Evolutionary conservation across 495 filamentous ascomycete genomes (phyloP).

Genomic region (Penicillium crystallinum): DNA sequence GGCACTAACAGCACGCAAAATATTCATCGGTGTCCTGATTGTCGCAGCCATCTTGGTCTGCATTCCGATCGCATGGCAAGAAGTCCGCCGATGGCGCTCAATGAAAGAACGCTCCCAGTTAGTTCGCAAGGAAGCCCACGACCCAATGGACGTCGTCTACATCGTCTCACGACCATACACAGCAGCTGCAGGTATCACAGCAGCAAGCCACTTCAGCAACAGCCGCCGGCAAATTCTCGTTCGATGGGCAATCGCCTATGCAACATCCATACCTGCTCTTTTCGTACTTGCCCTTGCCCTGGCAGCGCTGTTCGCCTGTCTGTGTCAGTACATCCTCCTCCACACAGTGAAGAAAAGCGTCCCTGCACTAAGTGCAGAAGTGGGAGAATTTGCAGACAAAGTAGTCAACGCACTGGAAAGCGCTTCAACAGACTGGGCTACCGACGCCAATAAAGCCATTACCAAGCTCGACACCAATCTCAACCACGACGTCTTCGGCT

Average conservation of each 20-base stretch:
- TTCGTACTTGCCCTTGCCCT: slow-evolving; percentile 82
- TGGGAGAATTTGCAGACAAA: slow-evolving; percentile 75
- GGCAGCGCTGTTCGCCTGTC: slow-evolving; percentile 76
- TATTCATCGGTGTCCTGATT: slow-evolving; percentile 67
- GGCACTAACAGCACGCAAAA: slow-evolving; percentile 56
- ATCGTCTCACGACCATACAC: slow-evolving; percentile 77
- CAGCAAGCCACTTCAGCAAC: slow-evolving; percentile 63
- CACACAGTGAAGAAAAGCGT: slow-evolving; percentile 66
- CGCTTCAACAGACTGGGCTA: slow-evolving; percentile 72
- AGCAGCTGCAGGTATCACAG: slow-evolving; percentile 62
- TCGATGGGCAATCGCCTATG: slow-evolving; percentile 84
- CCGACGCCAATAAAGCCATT: slow-evolving; percentile 70
- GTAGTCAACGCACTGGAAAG: slow-evolving; percentile 68
- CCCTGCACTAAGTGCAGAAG: slow-evolving; percentile 67
- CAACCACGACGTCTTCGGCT: slow-evolving; percentile 81
- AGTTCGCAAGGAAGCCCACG: slow-evolving; percentile 58
- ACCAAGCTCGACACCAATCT: slow-evolving; percentile 60
- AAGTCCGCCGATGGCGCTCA: slow-evolving; percentile 71
- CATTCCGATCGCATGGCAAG: slow-evolving; percentile 70
- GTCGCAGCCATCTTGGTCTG: slow-evolving; percentile 66
- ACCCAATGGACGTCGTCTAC: slow-evolving; percentile 86
- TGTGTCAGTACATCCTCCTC: slow-evolving; percentile 81
- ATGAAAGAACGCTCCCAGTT: slow-evolving; percentile 65
- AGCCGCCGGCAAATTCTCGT: slow-evolving; percentile 63
- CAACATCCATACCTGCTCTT: slow-evolving; percentile 75